Evolutionary conservation across 139 green algal species (phyloP).

Genomic region (Coelastrella sp.): DNA sequence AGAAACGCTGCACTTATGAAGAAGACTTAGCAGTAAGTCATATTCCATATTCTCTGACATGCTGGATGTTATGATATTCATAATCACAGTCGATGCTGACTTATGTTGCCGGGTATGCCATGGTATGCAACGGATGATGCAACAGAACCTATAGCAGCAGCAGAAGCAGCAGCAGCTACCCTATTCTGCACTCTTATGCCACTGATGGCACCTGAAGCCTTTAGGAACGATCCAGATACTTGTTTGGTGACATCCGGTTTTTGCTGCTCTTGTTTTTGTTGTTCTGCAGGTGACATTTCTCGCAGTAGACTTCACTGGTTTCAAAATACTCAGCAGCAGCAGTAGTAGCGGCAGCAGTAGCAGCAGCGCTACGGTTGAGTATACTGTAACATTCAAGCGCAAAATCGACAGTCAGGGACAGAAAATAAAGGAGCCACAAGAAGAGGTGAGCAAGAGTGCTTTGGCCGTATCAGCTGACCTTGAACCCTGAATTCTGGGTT

Average conservation of each 20-base stretch:
- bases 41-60: neutral
- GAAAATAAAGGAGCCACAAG: neutral
- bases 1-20: neutral
- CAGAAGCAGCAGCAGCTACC: neutral
- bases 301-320: neutral
- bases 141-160: neutral
- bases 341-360: neutral
- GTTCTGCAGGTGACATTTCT: neutral
- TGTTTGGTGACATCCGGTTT: neutral
- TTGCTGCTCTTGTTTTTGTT: too few species aligned
- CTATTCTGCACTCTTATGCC: neutral
- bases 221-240: neutral
- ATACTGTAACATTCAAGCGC: neutral
- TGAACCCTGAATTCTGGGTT: too few species aligned
- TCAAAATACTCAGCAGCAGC: neutral
- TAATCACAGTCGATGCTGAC: neutral
- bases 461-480: too few species aligned
- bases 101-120: neutral
- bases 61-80: neutral
- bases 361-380: neutral
- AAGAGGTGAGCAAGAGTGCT: neutral
- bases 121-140: neutral
- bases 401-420: neutral
- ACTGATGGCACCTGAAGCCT: neutral
- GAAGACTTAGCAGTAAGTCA: conserved; percentile 7